phyloP scores from a whole-genome alignment of 208 protist genomes.

The Naegleria fowleri region DNA sequence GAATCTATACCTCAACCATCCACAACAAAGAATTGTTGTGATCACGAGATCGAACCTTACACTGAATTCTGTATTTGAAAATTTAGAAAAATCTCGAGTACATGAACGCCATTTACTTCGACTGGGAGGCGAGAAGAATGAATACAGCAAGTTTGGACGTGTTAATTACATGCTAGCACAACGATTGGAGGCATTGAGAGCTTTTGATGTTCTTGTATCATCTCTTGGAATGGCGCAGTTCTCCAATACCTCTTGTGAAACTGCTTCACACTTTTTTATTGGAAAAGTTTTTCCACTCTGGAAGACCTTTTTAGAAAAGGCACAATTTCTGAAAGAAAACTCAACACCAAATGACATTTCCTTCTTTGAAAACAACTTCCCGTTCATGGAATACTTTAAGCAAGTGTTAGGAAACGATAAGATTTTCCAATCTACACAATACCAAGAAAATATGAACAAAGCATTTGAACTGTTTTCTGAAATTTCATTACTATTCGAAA shows the following conservation, averaged over 20 bases:
- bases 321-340: not conserved
- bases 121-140: not conserved
- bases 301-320: not conserved
- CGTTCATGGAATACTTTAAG: not conserved
- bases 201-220: not conserved
- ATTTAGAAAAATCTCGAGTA: not conserved
- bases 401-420: not conserved
- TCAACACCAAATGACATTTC: not conserved
- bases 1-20: not conserved
- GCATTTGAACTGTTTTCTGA: not conserved
- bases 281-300: not conserved
- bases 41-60: not conserved
- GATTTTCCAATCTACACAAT: not conserved
- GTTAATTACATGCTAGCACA: not conserved
- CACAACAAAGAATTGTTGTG: not conserved
- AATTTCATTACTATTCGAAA: not conserved
- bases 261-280: not conserved
- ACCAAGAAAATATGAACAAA: not conserved
- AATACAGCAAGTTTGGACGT: not conserved
- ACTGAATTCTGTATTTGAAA: not conserved
- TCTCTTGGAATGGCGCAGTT: not conserved
- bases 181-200: not conserved
- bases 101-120: not conserved
- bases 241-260: not conserved
- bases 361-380: not conserved